Percentiles rank a stretch among this genome's conserved stretches.
Conservation (phyloP, 2,329 filamentous ascomycete species). For the Xylaria sp. region DNA sequence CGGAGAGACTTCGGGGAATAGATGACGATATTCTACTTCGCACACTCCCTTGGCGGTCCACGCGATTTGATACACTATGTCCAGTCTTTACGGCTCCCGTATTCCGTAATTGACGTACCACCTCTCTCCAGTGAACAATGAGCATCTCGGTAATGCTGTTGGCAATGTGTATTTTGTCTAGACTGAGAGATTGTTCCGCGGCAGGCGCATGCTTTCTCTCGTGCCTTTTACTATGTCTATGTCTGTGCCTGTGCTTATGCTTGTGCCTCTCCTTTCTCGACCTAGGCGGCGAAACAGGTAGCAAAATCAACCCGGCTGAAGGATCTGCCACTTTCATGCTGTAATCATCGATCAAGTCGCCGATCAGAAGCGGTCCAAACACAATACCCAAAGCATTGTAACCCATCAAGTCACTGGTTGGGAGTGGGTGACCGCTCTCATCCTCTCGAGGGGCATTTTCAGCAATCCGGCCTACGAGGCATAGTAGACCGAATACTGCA, state of each 20-base stretch:
- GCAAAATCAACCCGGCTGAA: slow-evolving; percentile 55
- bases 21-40: slow-evolving; percentile 55
- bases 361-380: slow-evolving; percentile 72
- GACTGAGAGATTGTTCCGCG: slow-evolving; percentile 48
- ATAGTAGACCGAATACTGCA: slow-evolving; percentile 73
- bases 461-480: slow-evolving; percentile 68
- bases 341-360: slow-evolving; percentile 66
- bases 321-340: slow-evolving; percentile 59
- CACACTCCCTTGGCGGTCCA: slow-evolving; percentile 30
- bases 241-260: slow-evolving; percentile 40
- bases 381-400: slow-evolving; percentile 71
- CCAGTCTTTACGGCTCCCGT: slow-evolving; percentile 53
- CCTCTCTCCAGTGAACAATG: slow-evolving; percentile 72
- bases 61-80: slow-evolving; percentile 24
- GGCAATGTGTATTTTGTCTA: slow-evolving; percentile 69
- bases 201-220: neutral
- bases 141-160: slow-evolving; percentile 73
- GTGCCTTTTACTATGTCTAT: slow-evolving; percentile 45
- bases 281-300: slow-evolving; percentile 58
- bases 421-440: slow-evolving; percentile 61
- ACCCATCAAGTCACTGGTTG: slow-evolving; percentile 71
- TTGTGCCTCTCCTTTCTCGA: slow-evolving; percentile 56
- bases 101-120: slow-evolving; percentile 69
- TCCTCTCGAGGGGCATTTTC: slow-evolving; percentile 66
- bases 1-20: slow-evolving; percentile 55